Conservation (phyloP, 169 alveolate genomes). For the Plasmodium falciparum region DNA sequence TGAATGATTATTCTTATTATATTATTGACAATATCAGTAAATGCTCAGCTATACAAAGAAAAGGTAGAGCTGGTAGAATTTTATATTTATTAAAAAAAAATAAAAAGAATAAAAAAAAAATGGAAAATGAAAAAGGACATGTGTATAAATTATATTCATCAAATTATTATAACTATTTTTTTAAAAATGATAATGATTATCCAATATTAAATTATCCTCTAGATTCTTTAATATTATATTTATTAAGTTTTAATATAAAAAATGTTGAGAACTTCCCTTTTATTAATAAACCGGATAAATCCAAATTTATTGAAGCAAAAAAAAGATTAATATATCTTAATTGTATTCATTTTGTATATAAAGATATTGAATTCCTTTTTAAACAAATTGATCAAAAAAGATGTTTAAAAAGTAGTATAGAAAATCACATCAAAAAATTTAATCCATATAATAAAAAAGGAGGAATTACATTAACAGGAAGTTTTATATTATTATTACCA, state of each 20-base stretch:
- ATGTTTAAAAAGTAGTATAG: slow-evolving; percentile 53
- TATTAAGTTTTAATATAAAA: slow-evolving; percentile 69
- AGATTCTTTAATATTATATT: slow-evolving; percentile 61
- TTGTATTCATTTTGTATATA: slow-evolving; percentile 48
- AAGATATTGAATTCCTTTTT: slow-evolving; percentile 65
- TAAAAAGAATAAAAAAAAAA: slow-evolving; percentile 70
- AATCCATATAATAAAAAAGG: slow-evolving; percentile 60
- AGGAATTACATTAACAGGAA: slow-evolving; percentile 70
- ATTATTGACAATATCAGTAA: slow-evolving; percentile 91
- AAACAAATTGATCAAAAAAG: slow-evolving; percentile 39
- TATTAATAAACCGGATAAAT: slow-evolving; percentile 76
- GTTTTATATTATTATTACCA: slow-evolving; percentile 47
- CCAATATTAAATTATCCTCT: slow-evolving; percentile 76
- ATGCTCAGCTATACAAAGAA: slow-evolving; percentile 96
- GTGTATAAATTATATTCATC: slow-evolving; percentile 76
- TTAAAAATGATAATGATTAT: slow-evolving; percentile 68
- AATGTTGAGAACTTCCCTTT: slow-evolving; percentile 75
- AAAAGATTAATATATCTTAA: slow-evolving; percentile 75
- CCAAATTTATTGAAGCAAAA: slow-evolving; percentile 65
- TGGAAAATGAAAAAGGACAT: slow-evolving; percentile 76
- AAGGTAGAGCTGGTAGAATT: slow-evolving; percentile 99
- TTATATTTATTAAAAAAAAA: slow-evolving; percentile 73
- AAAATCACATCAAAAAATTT: slow-evolving; percentile 60
- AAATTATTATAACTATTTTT: slow-evolving; percentile 73
- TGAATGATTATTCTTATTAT: slow-evolving; percentile 91